Evolutionary conservation across 1,284 basidiomycete species (phyloP).

Genomic region (Cutaneotrichosporon sp.): DNA sequence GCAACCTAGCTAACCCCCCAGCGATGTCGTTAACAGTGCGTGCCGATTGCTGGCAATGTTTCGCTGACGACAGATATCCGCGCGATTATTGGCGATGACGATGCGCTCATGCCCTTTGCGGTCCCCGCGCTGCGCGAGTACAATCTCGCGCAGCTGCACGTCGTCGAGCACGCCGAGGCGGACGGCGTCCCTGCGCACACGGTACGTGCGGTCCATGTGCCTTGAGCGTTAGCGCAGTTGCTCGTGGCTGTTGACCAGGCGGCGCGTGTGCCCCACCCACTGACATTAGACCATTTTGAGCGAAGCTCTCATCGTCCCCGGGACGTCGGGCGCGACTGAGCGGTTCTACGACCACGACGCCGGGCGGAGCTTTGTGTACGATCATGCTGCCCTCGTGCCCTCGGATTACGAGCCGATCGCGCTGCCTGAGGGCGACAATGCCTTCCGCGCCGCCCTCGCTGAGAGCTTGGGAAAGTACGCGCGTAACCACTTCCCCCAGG

Average conservation of each 20-base stretch:
- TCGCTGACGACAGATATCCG: slow-evolving; percentile 63
- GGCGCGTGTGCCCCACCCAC: background rate
- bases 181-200: slow-evolving; percentile 25
- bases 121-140: slow-evolving; percentile 71
- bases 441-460: slow-evolving; percentile 67
- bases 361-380: slow-evolving; percentile 69
- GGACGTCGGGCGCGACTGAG: slow-evolving; percentile 48
- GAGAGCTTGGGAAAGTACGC: slow-evolving; percentile 64
- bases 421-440: slow-evolving; percentile 61
- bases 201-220: slow-evolving; percentile 12
- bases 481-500: slow-evolving; percentile 67
- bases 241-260: background rate
- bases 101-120: slow-evolving; percentile 67
- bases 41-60: background rate
- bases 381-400: slow-evolving; percentile 67
- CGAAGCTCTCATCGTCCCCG: slow-evolving; percentile 31
- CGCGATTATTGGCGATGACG: slow-evolving; percentile 78
- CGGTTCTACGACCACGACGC: slow-evolving; percentile 76
- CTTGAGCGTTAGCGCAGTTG: too few relatives aligned
- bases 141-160: slow-evolving; percentile 76
- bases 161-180: slow-evolving; percentile 57
- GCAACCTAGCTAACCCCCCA: slow-evolving; percentile 19
- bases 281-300: slow-evolving; percentile 32
- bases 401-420: slow-evolving; percentile 59
- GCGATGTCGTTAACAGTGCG: slow-evolving; percentile 77